phyloP scores from a whole-genome alignment of 2,329 filamentous ascomycete species.

The Fusarium longipes region DNA sequence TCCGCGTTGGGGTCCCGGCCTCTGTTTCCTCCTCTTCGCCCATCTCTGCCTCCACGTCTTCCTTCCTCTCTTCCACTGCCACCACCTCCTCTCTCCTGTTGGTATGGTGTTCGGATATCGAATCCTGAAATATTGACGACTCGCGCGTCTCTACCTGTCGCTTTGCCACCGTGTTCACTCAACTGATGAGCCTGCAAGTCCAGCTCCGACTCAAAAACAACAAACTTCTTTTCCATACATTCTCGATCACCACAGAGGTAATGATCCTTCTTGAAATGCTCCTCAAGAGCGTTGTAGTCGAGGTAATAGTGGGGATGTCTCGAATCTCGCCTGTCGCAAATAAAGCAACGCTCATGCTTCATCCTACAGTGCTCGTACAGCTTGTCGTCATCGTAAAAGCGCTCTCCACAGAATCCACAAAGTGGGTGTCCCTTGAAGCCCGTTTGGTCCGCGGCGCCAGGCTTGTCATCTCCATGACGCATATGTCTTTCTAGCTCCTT shows the following conservation, averaged over 20 bases:
- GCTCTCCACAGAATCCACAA: conserved; percentile 89
- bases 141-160: conserved; percentile 83
- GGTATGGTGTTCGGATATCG: conserved; percentile 79
- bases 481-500: conserved; percentile 88
- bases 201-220: conserved; percentile 94
- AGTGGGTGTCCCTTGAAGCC: conserved; percentile 96
- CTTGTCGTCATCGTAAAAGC: conserved; percentile 97
- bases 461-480: conserved; percentile 88
- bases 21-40: conserved; percentile 63
- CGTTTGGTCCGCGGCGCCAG: conserved; percentile 89
- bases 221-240: conserved; percentile 96
- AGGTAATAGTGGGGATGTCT: conserved; percentile 89
- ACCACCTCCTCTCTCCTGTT: conserved; percentile 62
- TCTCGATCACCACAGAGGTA: conserved; percentile 86
- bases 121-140: conserved; percentile 89
- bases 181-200: conserved; percentile 95
- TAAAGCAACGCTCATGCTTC: conserved; percentile 93
- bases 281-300: conserved; percentile 86
- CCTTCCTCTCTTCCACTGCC: conserved; percentile 56
- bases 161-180: conserved; percentile 86
- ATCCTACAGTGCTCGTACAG: conserved; percentile 92
- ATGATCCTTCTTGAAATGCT: conserved; percentile 89
- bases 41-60: conserved; percentile 63
- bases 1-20: conserved; percentile 91
- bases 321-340: conserved; percentile 81